phyloP scores from a whole-genome alignment of 148 eudicot genomes.

The Oxyria digyna region DNA sequence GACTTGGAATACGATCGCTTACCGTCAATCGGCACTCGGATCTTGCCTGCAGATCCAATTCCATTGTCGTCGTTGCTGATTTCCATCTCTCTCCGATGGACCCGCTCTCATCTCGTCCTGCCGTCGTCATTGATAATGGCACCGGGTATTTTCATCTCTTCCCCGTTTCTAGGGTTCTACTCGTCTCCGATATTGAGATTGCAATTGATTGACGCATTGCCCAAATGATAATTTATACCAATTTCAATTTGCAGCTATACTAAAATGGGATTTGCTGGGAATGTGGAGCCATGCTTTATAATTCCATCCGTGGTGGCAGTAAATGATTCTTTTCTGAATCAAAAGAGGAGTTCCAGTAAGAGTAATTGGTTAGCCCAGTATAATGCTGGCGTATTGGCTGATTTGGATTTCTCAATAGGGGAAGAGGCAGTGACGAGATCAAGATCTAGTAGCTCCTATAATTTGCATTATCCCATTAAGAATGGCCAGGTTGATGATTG shows the following conservation, averaged over 20 bases:
- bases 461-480: constrained; percentile 66
- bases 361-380: constrained; percentile 71
- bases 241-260: constrained; percentile 56
- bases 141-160: constrained; percentile 45
- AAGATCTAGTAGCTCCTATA: constrained; percentile 64
- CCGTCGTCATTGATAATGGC: constrained; percentile 90
- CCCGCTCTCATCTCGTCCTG: constrained; percentile 68
- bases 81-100: constrained; percentile 33
- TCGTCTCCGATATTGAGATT: neutral
- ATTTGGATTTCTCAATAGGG: constrained; percentile 83
- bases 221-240: neutral
- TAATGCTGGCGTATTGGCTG: constrained; percentile 98
- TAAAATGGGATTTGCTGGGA: constrained; percentile 97
- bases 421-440: constrained; percentile 80
- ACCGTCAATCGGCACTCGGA: constrained; percentile 24
- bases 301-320: constrained; percentile 77
- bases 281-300: constrained; percentile 86
- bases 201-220: constrained; percentile 14
- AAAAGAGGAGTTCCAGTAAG: constrained; percentile 49
- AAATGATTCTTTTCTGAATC: constrained; percentile 74
- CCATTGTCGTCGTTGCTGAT: neutral
- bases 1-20: constrained; percentile 34
- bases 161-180: constrained; percentile 4
- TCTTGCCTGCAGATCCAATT: constrained; percentile 48
- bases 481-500: constrained; percentile 89